Percentiles rank a stretch among this genome's conserved stretches.
These are phyloP conservation scores for Choricystis sp. DNA, from an alignment of 139 green algal genomes.

Conservation along the genomic window DNA sequence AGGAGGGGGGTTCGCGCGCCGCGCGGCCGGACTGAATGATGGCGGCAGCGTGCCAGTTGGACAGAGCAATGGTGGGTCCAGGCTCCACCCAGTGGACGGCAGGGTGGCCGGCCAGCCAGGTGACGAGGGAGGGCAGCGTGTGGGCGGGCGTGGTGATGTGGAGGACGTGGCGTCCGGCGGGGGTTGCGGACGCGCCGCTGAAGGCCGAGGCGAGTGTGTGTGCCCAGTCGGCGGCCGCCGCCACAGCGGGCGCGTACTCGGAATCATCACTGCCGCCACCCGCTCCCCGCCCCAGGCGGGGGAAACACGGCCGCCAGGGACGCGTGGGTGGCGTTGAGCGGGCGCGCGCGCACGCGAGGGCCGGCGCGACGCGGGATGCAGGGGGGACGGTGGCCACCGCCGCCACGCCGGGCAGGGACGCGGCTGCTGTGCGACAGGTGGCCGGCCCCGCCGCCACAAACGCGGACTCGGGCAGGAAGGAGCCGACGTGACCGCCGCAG, in stretches of 20 bases:
- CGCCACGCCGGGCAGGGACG: not conserved
- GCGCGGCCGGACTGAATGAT: constrained; percentile 26
- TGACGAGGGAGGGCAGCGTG: not conserved
- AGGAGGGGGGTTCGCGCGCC: not conserved
- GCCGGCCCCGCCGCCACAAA: not conserved
- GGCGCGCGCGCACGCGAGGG: too few species aligned
- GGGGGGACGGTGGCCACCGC: not conserved
- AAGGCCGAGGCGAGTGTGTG: not conserved
- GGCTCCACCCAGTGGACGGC: constrained; percentile 28
- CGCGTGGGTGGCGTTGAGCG: not conserved
- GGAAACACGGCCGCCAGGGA: not conserved
- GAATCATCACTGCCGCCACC: not conserved
- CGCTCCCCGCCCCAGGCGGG: not conserved
- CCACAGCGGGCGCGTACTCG: not conserved
- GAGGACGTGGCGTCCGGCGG: not conserved
- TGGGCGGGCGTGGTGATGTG: not conserved
- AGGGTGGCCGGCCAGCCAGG: constrained; percentile 14
- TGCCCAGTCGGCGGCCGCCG: not conserved
- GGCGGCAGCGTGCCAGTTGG: constrained; percentile 32
- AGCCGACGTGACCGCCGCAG: not conserved
- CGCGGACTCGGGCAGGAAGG: not conserved
- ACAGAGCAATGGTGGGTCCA: constrained; percentile 13
- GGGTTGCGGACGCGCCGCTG: not conserved
- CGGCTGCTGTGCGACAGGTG: too few species aligned
- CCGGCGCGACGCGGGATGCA: not conserved